Percentiles rank a stretch among this genome's conserved stretches.
Evolutionary conservation across 495 filamentous ascomycete species (phyloP).

Genomic region (Cudoniella acicularis): DNA sequence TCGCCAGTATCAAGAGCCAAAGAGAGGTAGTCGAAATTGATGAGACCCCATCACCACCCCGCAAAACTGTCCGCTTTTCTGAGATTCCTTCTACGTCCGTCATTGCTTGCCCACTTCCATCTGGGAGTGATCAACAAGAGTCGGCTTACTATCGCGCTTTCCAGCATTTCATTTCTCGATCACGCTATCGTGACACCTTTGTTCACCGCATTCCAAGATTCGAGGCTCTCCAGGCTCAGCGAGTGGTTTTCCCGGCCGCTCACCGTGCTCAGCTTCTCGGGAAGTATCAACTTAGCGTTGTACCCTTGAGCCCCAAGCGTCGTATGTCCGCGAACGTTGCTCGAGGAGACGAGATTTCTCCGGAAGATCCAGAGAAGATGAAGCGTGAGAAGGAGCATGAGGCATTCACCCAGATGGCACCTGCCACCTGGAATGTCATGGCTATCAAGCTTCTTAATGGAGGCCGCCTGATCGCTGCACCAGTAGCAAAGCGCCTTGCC

Average conservation of each 20-base stretch:
- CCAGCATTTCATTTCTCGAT: slow-evolving; percentile 59
- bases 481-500: slow-evolving; percentile 59
- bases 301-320: slow-evolving; percentile 52
- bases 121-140: slow-evolving; percentile 57
- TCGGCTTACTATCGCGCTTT: slow-evolving; percentile 93
- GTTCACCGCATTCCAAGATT: slow-evolving; percentile 79
- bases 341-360: slow-evolving; percentile 49
- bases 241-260: slow-evolving; percentile 58
- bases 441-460: slow-evolving; percentile 74
- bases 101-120: slow-evolving; percentile 41
- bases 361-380: slow-evolving; percentile 55
- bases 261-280: slow-evolving; percentile 73
- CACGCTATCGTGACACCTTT: slow-evolving; percentile 67
- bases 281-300: slow-evolving; percentile 63
- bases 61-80: slow-evolving; percentile 77
- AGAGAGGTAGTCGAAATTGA: slow-evolving; percentile 5
- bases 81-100: slow-evolving; percentile 43
- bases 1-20: slow-evolving; percentile 15
- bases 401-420: slow-evolving; percentile 69
- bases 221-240: slow-evolving; percentile 81
- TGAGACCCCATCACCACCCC: slow-evolving; percentile 31
- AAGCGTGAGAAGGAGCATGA: slow-evolving; percentile 75
- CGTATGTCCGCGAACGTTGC: slow-evolving; percentile 56
- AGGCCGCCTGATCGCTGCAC: slow-evolving; percentile 74
- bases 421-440: slow-evolving; percentile 76